Percentiles rank a stretch among this genome's conserved stretches.
Conservation (phyloP, 1,139 yeast genomes). For the Zhuliangozyma blackwelliae region DNA sequence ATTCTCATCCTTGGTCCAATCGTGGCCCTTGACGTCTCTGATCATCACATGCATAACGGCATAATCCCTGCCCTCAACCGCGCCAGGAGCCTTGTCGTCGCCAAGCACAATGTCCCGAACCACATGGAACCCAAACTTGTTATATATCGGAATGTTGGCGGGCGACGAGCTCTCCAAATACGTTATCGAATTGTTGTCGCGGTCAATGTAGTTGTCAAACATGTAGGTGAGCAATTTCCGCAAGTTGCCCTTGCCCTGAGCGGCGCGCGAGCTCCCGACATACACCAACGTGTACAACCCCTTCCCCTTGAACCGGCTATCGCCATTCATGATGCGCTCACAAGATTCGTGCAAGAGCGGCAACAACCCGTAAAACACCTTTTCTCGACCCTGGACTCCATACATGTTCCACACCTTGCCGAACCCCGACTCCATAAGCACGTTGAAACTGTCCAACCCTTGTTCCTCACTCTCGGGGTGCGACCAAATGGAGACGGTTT, state of each 20-base stretch:
- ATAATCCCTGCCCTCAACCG: constrained; percentile 41
- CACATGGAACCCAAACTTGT: constrained; percentile 51
- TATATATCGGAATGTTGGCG: constrained; percentile 53
- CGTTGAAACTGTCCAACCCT: constrained; percentile 48
- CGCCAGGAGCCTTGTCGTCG: constrained; percentile 22
- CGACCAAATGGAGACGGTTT: constrained; percentile 63
- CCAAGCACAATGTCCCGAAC: constrained; percentile 51
- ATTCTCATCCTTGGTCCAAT: constrained; percentile 28
- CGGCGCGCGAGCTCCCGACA: constrained; percentile 53
- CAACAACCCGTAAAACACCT: constrained; percentile 54
- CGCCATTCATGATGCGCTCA: constrained; percentile 31
- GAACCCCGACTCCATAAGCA: constrained; percentile 55
- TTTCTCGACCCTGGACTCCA: constrained; percentile 50
- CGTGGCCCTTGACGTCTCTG: constrained; percentile 41
- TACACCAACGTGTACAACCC: constrained; percentile 57
- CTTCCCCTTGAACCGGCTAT: constrained; percentile 33
- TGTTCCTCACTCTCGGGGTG: constrained; percentile 43
- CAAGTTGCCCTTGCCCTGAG: constrained; percentile 68
- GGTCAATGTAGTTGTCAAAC: constrained; percentile 50
- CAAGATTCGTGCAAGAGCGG: constrained; percentile 53
- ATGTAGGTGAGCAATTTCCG: constrained; percentile 54
- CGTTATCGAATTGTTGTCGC: constrained; percentile 33
- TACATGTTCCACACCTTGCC: constrained; percentile 48
- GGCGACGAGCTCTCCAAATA: constrained; percentile 60
- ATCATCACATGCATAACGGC: constrained; percentile 60